phyloP scores from a whole-genome alignment of 78 protist species.

The Capsaspora owczarzaki region DNA sequence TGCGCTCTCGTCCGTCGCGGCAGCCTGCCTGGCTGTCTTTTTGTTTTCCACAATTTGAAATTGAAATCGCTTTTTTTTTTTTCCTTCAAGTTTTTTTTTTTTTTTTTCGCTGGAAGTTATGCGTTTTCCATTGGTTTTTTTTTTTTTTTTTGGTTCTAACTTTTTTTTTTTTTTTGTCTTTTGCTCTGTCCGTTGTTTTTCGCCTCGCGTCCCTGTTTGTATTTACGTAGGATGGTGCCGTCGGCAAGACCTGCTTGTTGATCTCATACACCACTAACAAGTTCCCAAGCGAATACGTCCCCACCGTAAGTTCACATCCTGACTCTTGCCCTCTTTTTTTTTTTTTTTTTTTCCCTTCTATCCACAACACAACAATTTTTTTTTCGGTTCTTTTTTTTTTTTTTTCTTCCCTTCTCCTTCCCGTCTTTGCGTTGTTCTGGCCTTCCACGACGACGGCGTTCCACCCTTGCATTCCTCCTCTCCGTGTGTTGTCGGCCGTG shows the following conservation, averaged over 20 bases:
- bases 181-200: neutral
- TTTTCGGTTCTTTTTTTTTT: neutral
- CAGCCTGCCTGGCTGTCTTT: too few species aligned
- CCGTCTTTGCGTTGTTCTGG: neutral
- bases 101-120: neutral
- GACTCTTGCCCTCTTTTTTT: neutral
- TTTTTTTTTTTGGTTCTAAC: neutral
- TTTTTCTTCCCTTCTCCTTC: neutral
- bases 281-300: slow-evolving; percentile 39
- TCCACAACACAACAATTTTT: neutral
- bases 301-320: slow-evolving; percentile 1
- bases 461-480: too few species aligned
- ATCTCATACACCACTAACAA: slow-evolving; percentile 34
- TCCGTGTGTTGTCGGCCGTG: too few species aligned
- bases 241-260: slow-evolving; percentile 62
- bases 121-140: neutral
- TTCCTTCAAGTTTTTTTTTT: neutral
- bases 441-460: neutral
- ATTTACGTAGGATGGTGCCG: slow-evolving; percentile 51
- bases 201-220: neutral
- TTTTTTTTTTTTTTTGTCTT: neutral
- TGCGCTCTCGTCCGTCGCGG: too few species aligned
- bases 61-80: neutral
- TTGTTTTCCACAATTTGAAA: neutral
- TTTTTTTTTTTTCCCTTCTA: neutral